These are phyloP conservation scores for Bipolaris gigantea DNA, from an alignment of 2,329 filamentous ascomycete species.

Conservation along the genomic window DNA sequence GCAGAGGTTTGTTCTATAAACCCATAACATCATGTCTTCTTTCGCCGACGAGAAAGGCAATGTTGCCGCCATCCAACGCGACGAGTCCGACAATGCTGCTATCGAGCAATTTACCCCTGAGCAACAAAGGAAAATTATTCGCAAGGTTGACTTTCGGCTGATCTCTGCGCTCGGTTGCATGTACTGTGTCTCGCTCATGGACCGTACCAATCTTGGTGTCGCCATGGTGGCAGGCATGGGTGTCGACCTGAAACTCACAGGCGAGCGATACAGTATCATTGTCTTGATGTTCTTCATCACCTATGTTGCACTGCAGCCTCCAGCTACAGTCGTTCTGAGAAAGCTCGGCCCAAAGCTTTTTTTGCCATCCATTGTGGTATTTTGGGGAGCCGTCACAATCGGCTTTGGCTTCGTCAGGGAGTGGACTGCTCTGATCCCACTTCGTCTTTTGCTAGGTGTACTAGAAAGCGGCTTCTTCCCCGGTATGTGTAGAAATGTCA, in stretches of 20 bases:
- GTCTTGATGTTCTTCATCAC: slow-evolving; percentile 33
- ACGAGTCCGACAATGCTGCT: slow-evolving; percentile 21
- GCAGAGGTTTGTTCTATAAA: background rate
- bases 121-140: slow-evolving; percentile 29
- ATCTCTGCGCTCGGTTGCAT: slow-evolving; percentile 47
- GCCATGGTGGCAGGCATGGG: slow-evolving; percentile 40
- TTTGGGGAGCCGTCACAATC: slow-evolving; percentile 31
- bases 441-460: slow-evolving; percentile 28
- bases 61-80: slow-evolving; percentile 19
- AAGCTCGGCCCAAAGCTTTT: slow-evolving; percentile 29
- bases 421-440: slow-evolving; percentile 27
- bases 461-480: slow-evolving; percentile 37
- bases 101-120: slow-evolving; percentile 26
- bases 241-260: slow-evolving; percentile 34
- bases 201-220: slow-evolving; percentile 45
- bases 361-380: slow-evolving; percentile 22
- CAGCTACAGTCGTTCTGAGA: slow-evolving; percentile 27
- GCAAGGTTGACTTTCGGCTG: slow-evolving; percentile 43
- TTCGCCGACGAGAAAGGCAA: slow-evolving; percentile 27
- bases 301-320: slow-evolving; percentile 29
- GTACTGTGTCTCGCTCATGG: slow-evolving; percentile 46
- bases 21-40: slow-evolving; percentile 14
- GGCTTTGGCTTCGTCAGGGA: slow-evolving; percentile 30
- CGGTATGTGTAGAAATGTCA: slow-evolving; percentile 4
- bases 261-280: slow-evolving; percentile 26